Conservation (phyloP, 306 rosid species). For the Dalbergia cultrata region DNA sequence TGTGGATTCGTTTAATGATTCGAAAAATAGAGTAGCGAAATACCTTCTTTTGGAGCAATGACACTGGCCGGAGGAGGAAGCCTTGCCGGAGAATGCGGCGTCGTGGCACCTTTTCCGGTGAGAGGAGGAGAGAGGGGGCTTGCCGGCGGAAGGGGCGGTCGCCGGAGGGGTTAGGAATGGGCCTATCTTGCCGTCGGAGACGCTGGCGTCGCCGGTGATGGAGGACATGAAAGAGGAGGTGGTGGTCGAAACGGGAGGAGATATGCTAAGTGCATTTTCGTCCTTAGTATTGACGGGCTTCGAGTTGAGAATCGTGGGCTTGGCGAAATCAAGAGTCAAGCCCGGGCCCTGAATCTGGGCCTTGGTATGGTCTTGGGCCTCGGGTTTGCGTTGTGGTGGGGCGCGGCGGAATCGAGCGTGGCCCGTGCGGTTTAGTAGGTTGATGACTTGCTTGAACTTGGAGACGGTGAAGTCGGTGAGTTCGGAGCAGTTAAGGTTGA, state of each 20-base stretch:
- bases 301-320: conserved; percentile 9
- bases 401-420: conserved; percentile 93
- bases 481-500: conserved; percentile 60
- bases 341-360: background rate
- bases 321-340: conserved; percentile 41
- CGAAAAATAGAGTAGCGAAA: background rate
- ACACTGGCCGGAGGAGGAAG: conserved; percentile 57
- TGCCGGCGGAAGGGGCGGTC: conserved; percentile 50
- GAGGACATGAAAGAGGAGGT: conserved; percentile 75
- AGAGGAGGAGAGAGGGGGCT: conserved; percentile 70
- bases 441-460: conserved; percentile 72
- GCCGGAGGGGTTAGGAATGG: conserved; percentile 49
- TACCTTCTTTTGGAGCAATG: conserved; percentile 90
- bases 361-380: background rate
- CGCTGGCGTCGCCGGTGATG: conserved; percentile 78
- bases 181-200: conserved; percentile 68
- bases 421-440: conserved; percentile 78
- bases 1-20: background rate
- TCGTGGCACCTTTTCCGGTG: conserved; percentile 65
- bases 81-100: conserved; percentile 45
- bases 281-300: conserved; percentile 43
- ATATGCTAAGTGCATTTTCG: conserved; percentile 8
- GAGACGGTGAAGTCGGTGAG: conserved; percentile 78
- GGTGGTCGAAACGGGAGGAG: conserved; percentile 53
- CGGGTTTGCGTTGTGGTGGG: conserved; percentile 34